Base-by-base conservation (phyloP, 73 alveolate species). In the Durusdinium trenchii region DNA sequence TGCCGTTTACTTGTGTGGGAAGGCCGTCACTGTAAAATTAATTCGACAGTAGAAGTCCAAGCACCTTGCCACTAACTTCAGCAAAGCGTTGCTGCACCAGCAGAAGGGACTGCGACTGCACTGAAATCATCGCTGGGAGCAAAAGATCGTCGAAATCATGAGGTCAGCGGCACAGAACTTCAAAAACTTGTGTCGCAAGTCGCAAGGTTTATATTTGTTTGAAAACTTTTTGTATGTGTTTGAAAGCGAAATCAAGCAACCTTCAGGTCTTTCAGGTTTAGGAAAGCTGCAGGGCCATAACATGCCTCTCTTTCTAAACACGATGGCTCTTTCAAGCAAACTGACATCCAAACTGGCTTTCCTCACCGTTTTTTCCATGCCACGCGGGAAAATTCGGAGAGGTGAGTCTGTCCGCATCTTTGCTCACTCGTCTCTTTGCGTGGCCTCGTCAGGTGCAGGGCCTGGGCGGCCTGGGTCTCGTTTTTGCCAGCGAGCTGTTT, bases 401-500 rank as follows among this genome's bases (percentile, higher is more conserved):
- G 30, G 71, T 47, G 91, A 81, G 71, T 67, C 91, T 81, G 91
- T 81, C 91, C 91, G 46, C 62, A 23, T 36, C 62, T 45, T 76
- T 6, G 76, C 94, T 84, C 94, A 84, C 75, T 50, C 75, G 0
- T 84, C 94, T 84, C 76, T 84, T 51, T 84, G 91, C 91, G 91
- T 75, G 36, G 94, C 52, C 75, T 84, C 94, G 14, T n/a, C n/a
- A n/a, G n/a, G n/a, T n/a, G n/a, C n/a, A n/a, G n/a, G n/a, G n/a
- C n/a, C n/a, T n/a, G n/a, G n/a, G n/a, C 78, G 38, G 35, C 35
- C 76, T 3, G 46, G 54, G 61, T 32, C 61, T 36, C 98, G 69
- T 48, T 71, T 91, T 76, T 91, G 98, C 98, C 98, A 91, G 78
- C 81, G 98, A 3, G 89, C 83, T 26, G 82, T 75, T 60, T 79